phyloP scores from a whole-genome alignment of 129 eudicot species.

The Lonicera japonica region DNA sequence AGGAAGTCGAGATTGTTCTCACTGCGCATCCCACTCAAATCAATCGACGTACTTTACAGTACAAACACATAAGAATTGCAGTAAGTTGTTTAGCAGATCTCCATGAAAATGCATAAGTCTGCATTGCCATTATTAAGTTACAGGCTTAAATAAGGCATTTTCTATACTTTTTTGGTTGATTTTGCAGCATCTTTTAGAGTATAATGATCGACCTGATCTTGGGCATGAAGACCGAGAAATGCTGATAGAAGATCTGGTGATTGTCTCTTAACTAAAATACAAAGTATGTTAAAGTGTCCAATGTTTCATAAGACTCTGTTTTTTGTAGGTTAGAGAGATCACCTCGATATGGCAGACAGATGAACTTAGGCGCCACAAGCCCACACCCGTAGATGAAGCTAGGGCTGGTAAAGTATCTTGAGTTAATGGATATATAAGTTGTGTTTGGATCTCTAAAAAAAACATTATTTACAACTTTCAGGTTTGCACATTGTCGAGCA shows the following conservation, averaged over 20 bases:
- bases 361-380: slow-evolving; percentile 95
- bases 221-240: slow-evolving; percentile 82
- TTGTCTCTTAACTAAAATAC: slow-evolving; percentile 8
- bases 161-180: background rate
- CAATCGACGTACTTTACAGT: slow-evolving; percentile 89
- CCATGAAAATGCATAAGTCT: background rate
- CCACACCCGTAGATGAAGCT: slow-evolving; percentile 98
- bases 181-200: slow-evolving; percentile 86
- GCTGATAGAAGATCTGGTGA: slow-evolving; percentile 94
- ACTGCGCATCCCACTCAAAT: slow-evolving; percentile 99
- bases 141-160: background rate
- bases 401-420: slow-evolving; percentile 60
- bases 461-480: slow-evolving; percentile 16
- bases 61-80: slow-evolving; percentile 83
- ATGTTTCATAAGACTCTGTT: slow-evolving; percentile 8
- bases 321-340: slow-evolving; percentile 87
- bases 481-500: slow-evolving; percentile 91
- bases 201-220: slow-evolving; percentile 78
- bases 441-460: background rate
- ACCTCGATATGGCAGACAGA: slow-evolving; percentile 97
- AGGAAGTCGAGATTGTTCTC: slow-evolving; percentile 94
- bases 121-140: background rate
- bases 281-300: background rate
- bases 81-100: slow-evolving; percentile 34
- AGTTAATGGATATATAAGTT: background rate